Evolutionary conservation across 306 rosid species (phyloP).

Genomic region (Lagenaria siceraria): DNA sequence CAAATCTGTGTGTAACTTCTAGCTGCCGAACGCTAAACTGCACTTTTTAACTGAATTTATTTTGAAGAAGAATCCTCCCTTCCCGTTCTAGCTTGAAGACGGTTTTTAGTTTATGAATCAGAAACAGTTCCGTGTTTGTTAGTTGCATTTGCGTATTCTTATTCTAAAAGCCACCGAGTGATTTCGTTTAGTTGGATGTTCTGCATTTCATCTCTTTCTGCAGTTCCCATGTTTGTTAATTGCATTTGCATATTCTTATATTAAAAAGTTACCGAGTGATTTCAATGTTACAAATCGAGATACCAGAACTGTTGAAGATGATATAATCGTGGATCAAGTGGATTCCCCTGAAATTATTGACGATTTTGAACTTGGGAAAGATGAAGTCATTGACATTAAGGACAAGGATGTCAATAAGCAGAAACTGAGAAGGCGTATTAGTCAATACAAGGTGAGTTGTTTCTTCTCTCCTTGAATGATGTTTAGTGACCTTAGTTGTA

Average conservation of each 20-base stretch:
- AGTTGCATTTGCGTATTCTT: not conserved
- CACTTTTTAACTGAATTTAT: not conserved
- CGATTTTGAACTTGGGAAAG: conserved; percentile 71
- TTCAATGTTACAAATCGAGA: not conserved
- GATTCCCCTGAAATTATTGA: conserved; percentile 71
- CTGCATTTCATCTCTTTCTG: not conserved
- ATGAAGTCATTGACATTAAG: conserved; percentile 66
- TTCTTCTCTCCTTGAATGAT: not conserved
- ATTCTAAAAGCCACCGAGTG: not conserved
- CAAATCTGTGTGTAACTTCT: not conserved
- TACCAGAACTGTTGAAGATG: conserved; percentile 80
- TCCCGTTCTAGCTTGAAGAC: not conserved
- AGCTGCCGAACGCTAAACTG: not conserved
- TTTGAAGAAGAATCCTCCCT: too few species aligned
- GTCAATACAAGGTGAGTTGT: conserved; percentile 41
- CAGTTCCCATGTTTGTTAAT: not conserved
- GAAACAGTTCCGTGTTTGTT: not conserved
- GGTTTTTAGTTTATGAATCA: not conserved
- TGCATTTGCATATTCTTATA: not conserved
- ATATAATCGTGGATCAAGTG: conserved; percentile 57
- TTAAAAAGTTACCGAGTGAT: not conserved
- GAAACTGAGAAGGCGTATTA: conserved; percentile 53
- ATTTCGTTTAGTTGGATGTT: not conserved
- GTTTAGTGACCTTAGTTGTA: not conserved
- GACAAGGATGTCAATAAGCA: conserved; percentile 60